Base-by-base conservation (phyloP, 1,284 basidiomycete genomes). In the Trichosporon sp. region DNA sequence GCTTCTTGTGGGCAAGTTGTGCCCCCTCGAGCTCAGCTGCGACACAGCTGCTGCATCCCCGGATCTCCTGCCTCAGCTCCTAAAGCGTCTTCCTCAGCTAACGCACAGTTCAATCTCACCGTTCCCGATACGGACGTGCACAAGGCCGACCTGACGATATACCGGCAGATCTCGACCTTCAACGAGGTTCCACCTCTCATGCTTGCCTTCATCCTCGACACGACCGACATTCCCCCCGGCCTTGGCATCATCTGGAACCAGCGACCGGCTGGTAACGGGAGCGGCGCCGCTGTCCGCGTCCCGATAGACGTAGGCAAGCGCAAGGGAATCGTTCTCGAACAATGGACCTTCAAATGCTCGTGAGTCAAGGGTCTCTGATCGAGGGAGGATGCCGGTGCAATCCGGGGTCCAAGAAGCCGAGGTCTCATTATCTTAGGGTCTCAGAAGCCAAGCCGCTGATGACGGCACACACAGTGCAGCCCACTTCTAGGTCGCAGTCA, bases 151-250 rank as follows among this genome's bases (percentile, higher is more conserved):
- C 65, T 80, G 10, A 65, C 66, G 57, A 69, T 79, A 46, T 80
- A 78, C 60, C 71, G 73, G 9, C 65, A 70, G 23, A 65, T 80
- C 9, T 79, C 77, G 16, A 52, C 67, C 1, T 74, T 65, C 37
- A 68, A 65, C 34, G 67, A 68, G 13, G 69, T 79, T n/a, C 79
- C 79, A 5, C 79, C 79, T 1, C 69, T 79, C 0, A 69, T 80
- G 11, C 68, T 80, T 52, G 77, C 79, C 2, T 79, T 80, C 67
- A 78, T 76, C 19, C 72, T 80, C 23, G 79, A 80, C 66, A 75
- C 75, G 1, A 74, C 71, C 37, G 77, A 79, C 62, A 62, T 80
- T 14, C 75, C 74, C 0, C 68, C 66, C 16, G 71, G 73, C 25
- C 77, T 79, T 59, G 74, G 76, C 3, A 56, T 79, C 58, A 59